A percentile compares a stretch with the other conserved stretches of the same genome.
Evolutionary conservation across 202 grass and related monocot species (phyloP).

Genomic region (Eragrostis tef): DNA sequence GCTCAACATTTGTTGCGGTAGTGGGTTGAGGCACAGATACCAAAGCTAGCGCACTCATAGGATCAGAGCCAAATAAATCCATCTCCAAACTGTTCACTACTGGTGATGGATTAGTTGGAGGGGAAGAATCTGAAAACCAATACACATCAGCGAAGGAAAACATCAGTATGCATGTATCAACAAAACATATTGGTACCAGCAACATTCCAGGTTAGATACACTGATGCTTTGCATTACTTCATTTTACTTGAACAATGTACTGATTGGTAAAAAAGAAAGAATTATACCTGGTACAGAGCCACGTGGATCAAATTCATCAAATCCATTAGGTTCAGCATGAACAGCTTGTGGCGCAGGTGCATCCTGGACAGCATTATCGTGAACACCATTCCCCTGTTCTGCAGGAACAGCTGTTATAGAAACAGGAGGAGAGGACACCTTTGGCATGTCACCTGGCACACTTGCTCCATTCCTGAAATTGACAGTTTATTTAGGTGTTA

Average conservation of each 20-base stretch:
- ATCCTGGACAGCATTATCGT: constrained; percentile 37
- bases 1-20: constrained; percentile 52
- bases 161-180: neutral
- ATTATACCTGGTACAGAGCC: constrained; percentile 73
- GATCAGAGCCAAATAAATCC: constrained; percentile 90
- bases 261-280: constrained; percentile 19
- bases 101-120: constrained; percentile 51
- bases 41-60: constrained; percentile 75
- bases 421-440: constrained; percentile 45
- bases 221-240: constrained; percentile 27
- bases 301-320: constrained; percentile 98
- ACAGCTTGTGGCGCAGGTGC: constrained; percentile 45
- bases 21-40: constrained; percentile 63
- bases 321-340: constrained; percentile 58
- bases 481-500: constrained; percentile 38
- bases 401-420: constrained; percentile 42
- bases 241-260: neutral
- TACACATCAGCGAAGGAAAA: constrained; percentile 28
- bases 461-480: constrained; percentile 73
- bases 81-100: constrained; percentile 70
- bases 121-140: constrained; percentile 47
- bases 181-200: constrained; percentile 16
- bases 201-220: constrained; percentile 19
- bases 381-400: constrained; percentile 43
- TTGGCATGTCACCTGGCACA: constrained; percentile 51